phyloP scores from a whole-genome alignment of 257 asterid genomes.

The Solanum megistacrolobum region DNA sequence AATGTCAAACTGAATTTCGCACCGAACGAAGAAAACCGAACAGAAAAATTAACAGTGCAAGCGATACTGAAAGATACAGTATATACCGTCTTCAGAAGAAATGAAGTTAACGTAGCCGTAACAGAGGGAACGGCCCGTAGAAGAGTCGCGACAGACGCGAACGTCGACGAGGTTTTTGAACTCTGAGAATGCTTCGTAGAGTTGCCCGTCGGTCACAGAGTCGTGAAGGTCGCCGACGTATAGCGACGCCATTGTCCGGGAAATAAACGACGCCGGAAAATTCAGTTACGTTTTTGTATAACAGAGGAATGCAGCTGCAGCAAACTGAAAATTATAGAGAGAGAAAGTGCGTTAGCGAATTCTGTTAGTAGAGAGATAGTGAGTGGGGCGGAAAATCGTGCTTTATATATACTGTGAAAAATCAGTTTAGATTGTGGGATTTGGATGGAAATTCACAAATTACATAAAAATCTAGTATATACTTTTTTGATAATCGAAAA shows the following conservation, averaged over 20 bases:
- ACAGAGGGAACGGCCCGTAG: constrained; percentile 30
- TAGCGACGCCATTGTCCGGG: constrained; percentile 13
- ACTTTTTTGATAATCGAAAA: too few relatives aligned
- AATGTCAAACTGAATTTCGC: not conserved
- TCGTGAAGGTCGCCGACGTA: constrained; percentile 37
- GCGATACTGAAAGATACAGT: not conserved
- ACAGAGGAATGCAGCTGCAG: not conserved
- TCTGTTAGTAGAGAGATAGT: not conserved
- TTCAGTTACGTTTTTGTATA: not conserved
- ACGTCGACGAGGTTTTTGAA: constrained; percentile 19
- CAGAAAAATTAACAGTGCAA: not conserved
- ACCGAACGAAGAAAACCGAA: not conserved
- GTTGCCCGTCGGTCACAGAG: constrained; percentile 20
- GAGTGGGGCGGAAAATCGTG: not conserved
- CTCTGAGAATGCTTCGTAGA: constrained; percentile 27
- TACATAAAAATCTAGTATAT: not conserved
- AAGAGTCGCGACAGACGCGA: constrained; percentile 27
- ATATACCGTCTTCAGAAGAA: constrained; percentile 29
- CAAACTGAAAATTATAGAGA: not conserved
- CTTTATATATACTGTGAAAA: not conserved
- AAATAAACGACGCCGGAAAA: not conserved
- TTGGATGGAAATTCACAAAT: not conserved
- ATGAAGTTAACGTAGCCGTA: constrained; percentile 37
- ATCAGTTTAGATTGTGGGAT: not conserved
- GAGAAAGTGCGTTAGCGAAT: not conserved